Evolutionary conservation across 768 basidiomycete species (phyloP), one percentile per base, ranked within the genome.

Genomic region (Tulasnella sp.): DNA sequence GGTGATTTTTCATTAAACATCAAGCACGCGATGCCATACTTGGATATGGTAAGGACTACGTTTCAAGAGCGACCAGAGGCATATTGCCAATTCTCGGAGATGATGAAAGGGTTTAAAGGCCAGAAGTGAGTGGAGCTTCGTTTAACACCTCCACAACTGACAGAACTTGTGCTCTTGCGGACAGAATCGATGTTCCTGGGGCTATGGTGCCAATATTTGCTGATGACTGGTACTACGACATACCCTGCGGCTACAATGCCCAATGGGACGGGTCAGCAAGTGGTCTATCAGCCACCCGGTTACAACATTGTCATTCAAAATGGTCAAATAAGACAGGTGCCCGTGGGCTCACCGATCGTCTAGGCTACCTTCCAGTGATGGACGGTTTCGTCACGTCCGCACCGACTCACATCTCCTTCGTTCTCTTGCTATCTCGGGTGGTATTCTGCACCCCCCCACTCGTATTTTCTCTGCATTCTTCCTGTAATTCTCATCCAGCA

Each of bases 301-400:
- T 70, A 77, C 46, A 46, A 13, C 37, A 39, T 77, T 48, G 77
- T 77, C 44, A 72, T 77, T 42, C 69, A 77, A 72, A 71, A 71
- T 13, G 77, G 77, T n/a, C 77, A 77, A 35, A 26, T 77, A 26
- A 39, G 67, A 70, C 77, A 77, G 42, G 77, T 77, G 37, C 77
- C 77, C 37, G 32, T 11, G 1, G 74, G 74, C 3, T 20, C 42
- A 55, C 39, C 71, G 13, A 13, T 46, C 71, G 71, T 72, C 71
- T 72, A 72, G 44, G n/a, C 39, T 11, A 40, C 29, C 61, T 16
- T 67, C 29, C 57, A 32, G 5, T 32, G 29, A 67, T 26, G 23
- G 51, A 51, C 15, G 29, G 10, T 26, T 57, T 6, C 32, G 2
- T 35, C 13, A 7, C 26, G 26, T 26, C 61, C 44, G 15, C 61